Percentiles rank a stretch among this genome's conserved stretches.
Evolutionary conservation across 768 basidiomycete genomes (phyloP).

Genomic region (Suillus americanus): DNA sequence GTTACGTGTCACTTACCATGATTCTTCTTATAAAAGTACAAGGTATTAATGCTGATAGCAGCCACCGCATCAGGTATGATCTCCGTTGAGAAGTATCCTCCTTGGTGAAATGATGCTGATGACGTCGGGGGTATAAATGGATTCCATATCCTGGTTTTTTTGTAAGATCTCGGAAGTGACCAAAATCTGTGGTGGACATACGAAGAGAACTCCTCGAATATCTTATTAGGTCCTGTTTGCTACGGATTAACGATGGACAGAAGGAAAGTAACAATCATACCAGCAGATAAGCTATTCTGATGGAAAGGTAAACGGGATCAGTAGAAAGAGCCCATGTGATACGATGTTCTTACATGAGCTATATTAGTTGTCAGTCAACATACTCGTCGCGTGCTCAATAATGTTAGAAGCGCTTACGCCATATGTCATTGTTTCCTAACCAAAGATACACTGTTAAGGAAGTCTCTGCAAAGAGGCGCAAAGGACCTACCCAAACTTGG

Average conservation of each 20-base stretch:
- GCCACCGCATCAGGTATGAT: slow-evolving; percentile 74
- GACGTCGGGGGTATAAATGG: slow-evolving; percentile 77
- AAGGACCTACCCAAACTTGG: slow-evolving; percentile 65
- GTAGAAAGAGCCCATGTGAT: slow-evolving; percentile 5
- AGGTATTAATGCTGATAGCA: slow-evolving; percentile 82
- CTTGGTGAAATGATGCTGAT: slow-evolving; percentile 80
- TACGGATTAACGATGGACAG: slow-evolving; percentile 4
- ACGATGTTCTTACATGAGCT: slow-evolving; percentile 54
- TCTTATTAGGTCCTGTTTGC: slow-evolving; percentile 58
- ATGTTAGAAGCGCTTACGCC: slow-evolving; percentile 55
- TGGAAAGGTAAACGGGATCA: slow-evolving; percentile 9
- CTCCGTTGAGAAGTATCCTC: slow-evolving; percentile 78
- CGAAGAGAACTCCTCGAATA: slow-evolving; percentile 67
- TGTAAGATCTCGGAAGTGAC: slow-evolving; percentile 3
- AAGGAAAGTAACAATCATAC: slow-evolving; percentile 29
- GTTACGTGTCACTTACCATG: slow-evolving; percentile 50
- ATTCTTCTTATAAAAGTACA: slow-evolving; percentile 90
- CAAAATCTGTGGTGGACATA: slow-evolving; percentile 33
- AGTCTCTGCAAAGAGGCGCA: not conserved
- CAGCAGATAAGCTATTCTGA: slow-evolving; percentile 67
- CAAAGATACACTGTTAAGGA: not conserved
- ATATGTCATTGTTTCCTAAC: slow-evolving; percentile 87
- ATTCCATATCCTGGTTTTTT: slow-evolving; percentile 65
- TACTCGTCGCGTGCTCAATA: slow-evolving; percentile 11
- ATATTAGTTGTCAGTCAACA: slow-evolving; percentile 17